phyloP scores from a whole-genome alignment of 768 basidiomycete species.

The Panaeolus papilionaceus region DNA sequence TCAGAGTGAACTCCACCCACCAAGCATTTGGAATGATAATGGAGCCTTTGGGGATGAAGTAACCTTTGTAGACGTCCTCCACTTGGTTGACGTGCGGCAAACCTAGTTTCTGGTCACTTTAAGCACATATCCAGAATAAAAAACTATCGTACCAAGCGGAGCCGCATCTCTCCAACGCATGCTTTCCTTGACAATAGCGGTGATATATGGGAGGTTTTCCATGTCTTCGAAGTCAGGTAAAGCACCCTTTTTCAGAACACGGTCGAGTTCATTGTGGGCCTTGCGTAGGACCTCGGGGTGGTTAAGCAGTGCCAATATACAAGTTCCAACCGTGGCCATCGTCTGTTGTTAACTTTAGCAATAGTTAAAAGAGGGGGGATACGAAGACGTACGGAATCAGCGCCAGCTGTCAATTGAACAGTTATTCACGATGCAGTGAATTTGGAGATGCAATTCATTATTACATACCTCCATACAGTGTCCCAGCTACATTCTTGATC shows the following conservation, averaged over 20 bases:
- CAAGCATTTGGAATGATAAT: constrained; percentile 38
- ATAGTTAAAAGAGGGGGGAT: background rate
- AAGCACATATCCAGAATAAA: background rate
- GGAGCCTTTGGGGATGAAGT: constrained; percentile 39
- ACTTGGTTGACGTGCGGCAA: constrained; percentile 32
- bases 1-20: constrained; percentile 22
- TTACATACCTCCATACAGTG: constrained; percentile 15
- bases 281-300: constrained; percentile 33
- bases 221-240: constrained; percentile 38
- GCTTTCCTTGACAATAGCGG: constrained; percentile 23
- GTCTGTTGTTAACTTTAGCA: constrained; percentile 24
- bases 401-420: constrained; percentile 20
- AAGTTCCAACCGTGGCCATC: constrained; percentile 27
- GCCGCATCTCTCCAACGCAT: constrained; percentile 21
- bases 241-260: constrained; percentile 33
- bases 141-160: constrained; percentile 27
- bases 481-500: constrained; percentile 4
- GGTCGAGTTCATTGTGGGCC: constrained; percentile 43
- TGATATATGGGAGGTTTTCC: constrained; percentile 34
- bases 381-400: constrained; percentile 22
- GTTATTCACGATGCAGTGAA: background rate
- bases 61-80: constrained; percentile 42
- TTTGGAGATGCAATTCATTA: background rate
- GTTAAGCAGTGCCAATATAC: constrained; percentile 33
- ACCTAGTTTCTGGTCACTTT: constrained; percentile 22